Base-by-base conservation (phyloP, 2,329 filamentous ascomycete species). In the Aspergillus neotritici region DNA sequence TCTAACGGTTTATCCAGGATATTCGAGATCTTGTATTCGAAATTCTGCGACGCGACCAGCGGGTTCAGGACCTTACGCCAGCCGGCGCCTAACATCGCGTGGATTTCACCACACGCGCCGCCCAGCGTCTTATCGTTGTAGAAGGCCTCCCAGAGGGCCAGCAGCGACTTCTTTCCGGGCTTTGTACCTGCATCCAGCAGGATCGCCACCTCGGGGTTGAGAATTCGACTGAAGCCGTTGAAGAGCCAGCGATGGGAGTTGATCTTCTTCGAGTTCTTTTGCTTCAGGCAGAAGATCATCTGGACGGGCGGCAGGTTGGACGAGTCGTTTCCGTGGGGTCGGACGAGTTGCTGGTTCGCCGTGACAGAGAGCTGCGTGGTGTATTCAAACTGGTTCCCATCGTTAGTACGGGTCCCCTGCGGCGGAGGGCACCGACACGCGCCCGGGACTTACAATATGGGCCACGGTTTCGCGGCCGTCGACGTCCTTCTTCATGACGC, bases 21-120 rank as follows among this genome's bases (percentile, higher is more conserved):
- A 69, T 98, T 98, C 73, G 86, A 93, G 70, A 98, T 98, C 78
- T 98, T 98, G 79, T 98, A 98, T 78, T 98, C 93, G 66, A 97
- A 98, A 68, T 98, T 98, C 70, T 98, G 93, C 11, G 88, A 84
- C 11, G 93, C 93, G 47, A 98, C 89, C 17, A 98, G 79, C n/a
- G 93, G 93, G 67, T 98, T 98, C 60, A 97, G 65, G 53, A 98
- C 77, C 69, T 96, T 96, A 67, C 80, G 85, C 71, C 91, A 93
- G 38, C 87, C 87, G 62, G 84, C 84, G 54, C 93, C 91, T 66
- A 97, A 76, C 87, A 97, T 95, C 47, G 93, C 93, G 68, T 98
- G 93, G 52, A 98, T 98, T 66, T 98, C 93, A 83, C 93, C 93
- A 69, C 93, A 98, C 67, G 93, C 91, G 71, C 93, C 93, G 57